A percentile compares a stretch with the other conserved stretches of the same genome.
Conservation (phyloP, 257 asterid species). For the Apocynum venetum region DNA sequence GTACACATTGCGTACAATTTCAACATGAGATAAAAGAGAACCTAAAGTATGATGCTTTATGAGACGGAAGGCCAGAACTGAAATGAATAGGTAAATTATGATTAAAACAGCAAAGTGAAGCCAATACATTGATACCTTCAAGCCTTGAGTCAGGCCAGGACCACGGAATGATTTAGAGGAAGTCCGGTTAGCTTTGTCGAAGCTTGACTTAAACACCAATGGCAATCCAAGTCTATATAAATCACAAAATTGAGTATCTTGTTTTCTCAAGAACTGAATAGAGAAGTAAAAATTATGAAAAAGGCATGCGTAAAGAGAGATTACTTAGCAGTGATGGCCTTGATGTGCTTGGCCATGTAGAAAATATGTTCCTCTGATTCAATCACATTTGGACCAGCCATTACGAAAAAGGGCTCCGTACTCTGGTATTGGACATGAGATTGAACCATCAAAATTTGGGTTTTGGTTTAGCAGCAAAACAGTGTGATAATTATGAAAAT, state of each 20-base stretch:
- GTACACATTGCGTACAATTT: not conserved
- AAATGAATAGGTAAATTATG: not conserved
- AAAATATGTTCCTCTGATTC: slow-evolving; percentile 87
- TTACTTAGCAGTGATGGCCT: slow-evolving; percentile 53
- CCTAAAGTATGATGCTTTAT: not conserved
- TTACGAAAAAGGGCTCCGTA: slow-evolving; percentile 79
- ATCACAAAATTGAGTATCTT: slow-evolving; percentile 10
- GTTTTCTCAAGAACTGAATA: not conserved
- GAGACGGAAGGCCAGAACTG: not conserved
- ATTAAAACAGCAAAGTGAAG: not conserved
- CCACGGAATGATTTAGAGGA: slow-evolving; percentile 89
- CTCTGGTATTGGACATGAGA: slow-evolving; percentile 29
- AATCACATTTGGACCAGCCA: slow-evolving; percentile 94
- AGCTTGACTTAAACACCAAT: slow-evolving; percentile 79
- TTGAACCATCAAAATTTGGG: not conserved
- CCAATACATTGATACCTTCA: slow-evolving; percentile 42
- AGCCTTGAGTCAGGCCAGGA: slow-evolving; percentile 76
- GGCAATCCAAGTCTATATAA: slow-evolving; percentile 62
- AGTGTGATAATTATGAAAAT: not conserved
- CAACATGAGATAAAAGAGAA: not conserved
- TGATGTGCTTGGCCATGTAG: slow-evolving; percentile 70
- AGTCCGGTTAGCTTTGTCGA: slow-evolving; percentile 87
- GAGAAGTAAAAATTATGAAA: not conserved
- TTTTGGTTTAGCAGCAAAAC: not conserved
- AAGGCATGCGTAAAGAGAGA: not conserved